Percentiles rank a stretch among this genome's conserved stretches.
phyloP scores from a whole-genome alignment of 495 filamentous ascomycete genomes.

The Penicillium goetzii region DNA sequence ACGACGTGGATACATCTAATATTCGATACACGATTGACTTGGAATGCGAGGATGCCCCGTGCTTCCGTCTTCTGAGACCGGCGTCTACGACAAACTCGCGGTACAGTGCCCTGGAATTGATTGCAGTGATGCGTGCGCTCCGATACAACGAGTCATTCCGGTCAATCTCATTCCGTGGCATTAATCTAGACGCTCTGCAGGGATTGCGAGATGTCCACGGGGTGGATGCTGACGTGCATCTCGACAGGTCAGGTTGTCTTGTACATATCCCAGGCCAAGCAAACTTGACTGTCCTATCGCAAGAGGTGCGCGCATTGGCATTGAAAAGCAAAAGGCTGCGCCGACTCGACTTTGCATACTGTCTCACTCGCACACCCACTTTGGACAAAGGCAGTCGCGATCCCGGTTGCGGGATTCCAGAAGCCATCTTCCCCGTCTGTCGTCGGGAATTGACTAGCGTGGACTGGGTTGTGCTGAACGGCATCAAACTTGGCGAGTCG shows the following conservation, averaged over 20 bases:
- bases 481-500: constrained; percentile 79
- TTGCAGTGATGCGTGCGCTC: constrained; percentile 84
- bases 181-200: constrained; percentile 71
- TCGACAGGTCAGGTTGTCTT: constrained; percentile 57
- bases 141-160: constrained; percentile 91
- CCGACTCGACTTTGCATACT: constrained; percentile 66
- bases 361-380: constrained; percentile 54
- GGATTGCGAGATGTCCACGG: constrained; percentile 63
- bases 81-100: constrained; percentile 54
- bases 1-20: constrained; percentile 70
- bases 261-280: constrained; percentile 63
- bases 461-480: constrained; percentile 79
- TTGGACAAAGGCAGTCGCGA: constrained; percentile 59
- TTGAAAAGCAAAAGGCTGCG: constrained; percentile 66
- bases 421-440: constrained; percentile 78
- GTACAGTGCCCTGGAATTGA: constrained; percentile 74
- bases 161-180: constrained; percentile 79
- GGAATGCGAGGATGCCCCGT: constrained; percentile 77
- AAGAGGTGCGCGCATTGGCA: constrained; percentile 73
- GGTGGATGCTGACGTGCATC: constrained; percentile 63
- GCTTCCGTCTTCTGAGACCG: constrained; percentile 78
- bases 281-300: constrained; percentile 65
- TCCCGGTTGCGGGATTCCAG: constrained; percentile 75
- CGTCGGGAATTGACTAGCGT: constrained; percentile 72
- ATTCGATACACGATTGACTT: constrained; percentile 77